Base-by-base conservation (phyloP, 148 eudicot species). In the Silene conica region DNA sequence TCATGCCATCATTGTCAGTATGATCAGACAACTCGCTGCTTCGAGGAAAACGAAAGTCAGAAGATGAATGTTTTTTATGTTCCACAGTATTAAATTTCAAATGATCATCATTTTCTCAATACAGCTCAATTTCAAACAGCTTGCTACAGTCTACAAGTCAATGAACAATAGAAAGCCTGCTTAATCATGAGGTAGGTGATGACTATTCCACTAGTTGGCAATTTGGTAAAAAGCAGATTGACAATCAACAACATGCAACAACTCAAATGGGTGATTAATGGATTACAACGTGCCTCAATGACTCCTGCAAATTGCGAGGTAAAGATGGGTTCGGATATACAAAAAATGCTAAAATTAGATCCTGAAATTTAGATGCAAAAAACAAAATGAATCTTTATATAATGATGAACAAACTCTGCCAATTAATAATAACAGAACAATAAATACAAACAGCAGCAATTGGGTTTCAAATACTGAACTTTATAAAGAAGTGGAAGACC, bases 311-410 rank as follows among this genome's bases (percentile, higher is more conserved):
- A 38, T 38, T 38, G 9, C 43, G 9, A 1, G 43, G 43, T 38
- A 38, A 38, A 9, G 9, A 1, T n/a, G 43, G 43, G 43, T 34
- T 26, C 43, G 3, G 9, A 38, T 38, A 1, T 38, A 38, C 16
- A 13, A 28, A 20, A 20, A 62, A 43, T 26, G 57, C 50, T 70
- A 46, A 54, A 71, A 71, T 22, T 38, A 57, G 63, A 73, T 72
- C 71, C 16, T 67, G 25, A 77, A 66, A 22, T 7, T 41, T 28
- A 66, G 18, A 65, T 26, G 54, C 71, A 79, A 63, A 20, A 79
- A 20, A 25, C 20, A 50, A 70, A 60, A 19, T 38, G 50, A 43
- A 46, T 15, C 14, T 69, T 21, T 46, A 6, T 46, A 67, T 20
- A n/a, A n/a, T 69, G 38, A 69, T 69, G 72, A 67, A 41, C 16